A percentile compares a stretch with the other conserved stretches of the same genome.
Conservation (phyloP, 2,329 filamentous ascomycete genomes). For the Chaetomium sp. region DNA sequence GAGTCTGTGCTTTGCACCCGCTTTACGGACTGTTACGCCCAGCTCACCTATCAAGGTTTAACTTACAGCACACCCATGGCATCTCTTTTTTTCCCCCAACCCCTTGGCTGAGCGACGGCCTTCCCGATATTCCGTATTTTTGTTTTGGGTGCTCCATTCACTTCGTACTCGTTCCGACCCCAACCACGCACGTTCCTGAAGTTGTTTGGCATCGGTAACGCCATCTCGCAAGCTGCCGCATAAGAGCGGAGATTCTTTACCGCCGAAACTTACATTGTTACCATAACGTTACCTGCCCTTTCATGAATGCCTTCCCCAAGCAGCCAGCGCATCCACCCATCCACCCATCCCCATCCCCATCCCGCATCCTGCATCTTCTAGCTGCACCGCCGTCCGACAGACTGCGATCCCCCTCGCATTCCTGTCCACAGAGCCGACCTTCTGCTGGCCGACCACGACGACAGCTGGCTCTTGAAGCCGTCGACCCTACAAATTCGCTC, state of each 20-base stretch:
- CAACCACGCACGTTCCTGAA: slow-evolving; percentile 12
- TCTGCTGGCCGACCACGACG: slow-evolving; percentile 33
- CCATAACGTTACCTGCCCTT: slow-evolving; percentile 23
- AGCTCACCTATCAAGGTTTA: slow-evolving; percentile 27
- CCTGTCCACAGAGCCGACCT: slow-evolving; percentile 26
- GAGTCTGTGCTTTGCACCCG: slow-evolving; percentile 12
- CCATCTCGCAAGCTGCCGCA: slow-evolving; percentile 8
- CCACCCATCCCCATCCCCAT: slow-evolving; percentile 23
- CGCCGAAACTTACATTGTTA: slow-evolving; percentile 27
- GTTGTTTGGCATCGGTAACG: slow-evolving; percentile 11
- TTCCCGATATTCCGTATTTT: slow-evolving; percentile 26
- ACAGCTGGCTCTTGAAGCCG: slow-evolving; percentile 33
- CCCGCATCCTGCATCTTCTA: slow-evolving; percentile 11
- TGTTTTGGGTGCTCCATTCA: slow-evolving; percentile 34
- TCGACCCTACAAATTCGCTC: slow-evolving; percentile 17
- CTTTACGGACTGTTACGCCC: slow-evolving; percentile 22
- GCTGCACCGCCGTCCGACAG: slow-evolving; percentile 24
- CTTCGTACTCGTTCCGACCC: slow-evolving; percentile 37
- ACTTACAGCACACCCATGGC: slow-evolving; percentile 27
- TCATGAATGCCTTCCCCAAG: slow-evolving; percentile 35
- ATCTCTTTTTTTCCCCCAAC: slow-evolving; percentile 31
- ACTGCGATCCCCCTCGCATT: slow-evolving; percentile 21
- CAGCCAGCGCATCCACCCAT: slow-evolving; percentile 27
- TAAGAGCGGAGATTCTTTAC: slow-evolving; percentile 24
- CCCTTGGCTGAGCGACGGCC: slow-evolving; percentile 34